phyloP scores from a whole-genome alignment of 2,329 filamentous ascomycete genomes.

The Penicillium paneum region DNA sequence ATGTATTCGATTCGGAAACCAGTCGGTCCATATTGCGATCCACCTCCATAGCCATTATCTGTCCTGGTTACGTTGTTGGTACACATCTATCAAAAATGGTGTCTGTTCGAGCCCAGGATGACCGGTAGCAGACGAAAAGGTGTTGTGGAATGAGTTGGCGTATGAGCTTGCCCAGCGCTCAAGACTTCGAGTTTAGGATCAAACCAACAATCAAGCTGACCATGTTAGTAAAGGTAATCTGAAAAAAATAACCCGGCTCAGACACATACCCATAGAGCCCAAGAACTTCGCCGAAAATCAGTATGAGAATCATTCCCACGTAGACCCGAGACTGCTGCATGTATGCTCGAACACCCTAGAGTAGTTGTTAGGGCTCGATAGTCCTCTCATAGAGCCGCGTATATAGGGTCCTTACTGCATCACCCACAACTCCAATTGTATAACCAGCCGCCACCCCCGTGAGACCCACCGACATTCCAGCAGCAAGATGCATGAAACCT shows the following conservation, averaged over 20 bases:
- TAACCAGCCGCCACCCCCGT: slow-evolving; percentile 93
- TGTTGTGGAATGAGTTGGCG: background rate
- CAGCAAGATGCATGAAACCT: slow-evolving; percentile 90
- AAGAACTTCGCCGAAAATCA: slow-evolving; percentile 97
- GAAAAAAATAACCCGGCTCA: background rate
- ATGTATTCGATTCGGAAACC: background rate
- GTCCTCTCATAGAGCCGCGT: background rate
- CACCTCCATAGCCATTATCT: background rate
- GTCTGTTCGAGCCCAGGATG: background rate
- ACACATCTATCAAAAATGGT: background rate
- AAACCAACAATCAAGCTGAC: slow-evolving; percentile 83
- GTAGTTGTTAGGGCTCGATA: slow-evolving; percentile 20
- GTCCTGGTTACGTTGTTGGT: background rate
- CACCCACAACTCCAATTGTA: slow-evolving; percentile 92
- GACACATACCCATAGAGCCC: slow-evolving; percentile 86
- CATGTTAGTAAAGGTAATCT: slow-evolving; percentile 19
- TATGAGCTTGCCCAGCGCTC: slow-evolving; percentile 3
- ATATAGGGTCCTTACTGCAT: slow-evolving; percentile 58
- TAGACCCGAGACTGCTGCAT: slow-evolving; percentile 96
- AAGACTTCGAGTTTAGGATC: slow-evolving; percentile 78
- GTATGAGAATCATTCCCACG: slow-evolving; percentile 96
- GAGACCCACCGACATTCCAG: slow-evolving; percentile 85
- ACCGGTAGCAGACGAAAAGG: background rate
- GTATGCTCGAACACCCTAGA: slow-evolving; percentile 77
- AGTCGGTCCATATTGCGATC: background rate